Conservation (phyloP, 1,139 yeast species). For the Kodamaea arcana region DNA sequence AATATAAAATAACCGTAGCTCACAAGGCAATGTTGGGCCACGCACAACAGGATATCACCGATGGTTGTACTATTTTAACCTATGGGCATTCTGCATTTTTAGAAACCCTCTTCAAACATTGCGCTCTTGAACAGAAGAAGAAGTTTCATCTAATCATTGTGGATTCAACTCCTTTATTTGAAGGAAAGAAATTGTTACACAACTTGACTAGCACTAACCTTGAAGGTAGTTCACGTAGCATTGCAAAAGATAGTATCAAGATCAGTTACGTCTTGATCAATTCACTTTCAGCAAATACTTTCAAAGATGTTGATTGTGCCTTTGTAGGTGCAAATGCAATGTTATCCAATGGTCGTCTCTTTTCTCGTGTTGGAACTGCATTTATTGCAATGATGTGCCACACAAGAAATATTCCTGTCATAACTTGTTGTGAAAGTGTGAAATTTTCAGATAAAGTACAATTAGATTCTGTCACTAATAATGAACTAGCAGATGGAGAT, state of each 20-base stretch:
- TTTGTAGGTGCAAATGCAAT: conserved; percentile 97
- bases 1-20: conserved; percentile 81
- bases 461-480: conserved; percentile 88
- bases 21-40: conserved; percentile 79
- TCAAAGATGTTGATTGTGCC: conserved; percentile 79
- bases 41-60: conserved; percentile 72
- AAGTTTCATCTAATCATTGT: conserved; percentile 79
- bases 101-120: conserved; percentile 67
- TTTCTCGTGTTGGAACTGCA: conserved; percentile 94
- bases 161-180: conserved; percentile 94
- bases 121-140: conserved; percentile 58
- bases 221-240: conserved; percentile 35
- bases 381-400: conserved; percentile 89
- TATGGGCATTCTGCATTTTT: conserved; percentile 88
- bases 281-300: conserved; percentile 73
- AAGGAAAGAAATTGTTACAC: conserved; percentile 76
- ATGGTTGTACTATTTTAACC: conserved; percentile 78
- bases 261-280: conserved; percentile 68
- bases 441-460: conserved; percentile 95
- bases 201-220: conserved; percentile 43
- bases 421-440: conserved; percentile 92
- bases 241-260: conserved; percentile 34
- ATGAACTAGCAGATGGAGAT: conserved; percentile 86
- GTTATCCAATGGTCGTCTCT: conserved; percentile 89
- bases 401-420: conserved; percentile 84